Evolutionary conservation across 805 yeast species (phyloP), one percentile per base, ranked within the genome.

Genomic region (Candida vartiovaarae): DNA sequence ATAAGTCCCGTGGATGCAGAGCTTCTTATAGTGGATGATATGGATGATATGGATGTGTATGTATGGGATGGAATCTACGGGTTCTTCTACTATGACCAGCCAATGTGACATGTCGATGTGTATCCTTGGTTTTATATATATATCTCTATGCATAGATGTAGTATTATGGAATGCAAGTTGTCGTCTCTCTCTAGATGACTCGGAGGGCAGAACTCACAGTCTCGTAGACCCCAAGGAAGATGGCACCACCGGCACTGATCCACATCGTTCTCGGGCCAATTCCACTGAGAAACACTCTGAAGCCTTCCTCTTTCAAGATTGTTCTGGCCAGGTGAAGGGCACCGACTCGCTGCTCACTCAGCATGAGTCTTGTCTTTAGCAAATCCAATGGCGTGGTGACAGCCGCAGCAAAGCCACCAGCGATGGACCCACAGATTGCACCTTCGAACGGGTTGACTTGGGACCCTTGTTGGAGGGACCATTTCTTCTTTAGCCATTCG

Each of bases 221-320:
- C 64, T 95, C 99, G 59, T 93, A 93, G 43, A 87, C 86, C 4
- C 99, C 99, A 44, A 93, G 69, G 68, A 95, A 93, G 15, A 95
- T 89, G 15, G 98, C 96, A 28, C 99, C 99, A 23, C 99, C 99
- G 4, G 95, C 93, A 66, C 95, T 82, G 45, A 93, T 91, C 99
- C 99, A 93, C 78, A 85, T 72, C 0, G 97, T 90, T 61, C 99
- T 74, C 4, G 99, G 98, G 1, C 95, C 97, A 27, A 91, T 73
- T 10, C 99, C 99, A 39, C 75, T 75, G 59, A 78, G 75, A 52
- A 93, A 88, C 1, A 84, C 88, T 6, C 60, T 52, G 34, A 69
- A 65, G 0, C 97, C 97, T 60, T 89, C 96, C 44, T 84, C 89
- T 23, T 57, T 60, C n/a, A 72, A 62, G 39, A 90, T 72, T 8